These are phyloP conservation scores for Handroanthus guayacan DNA, from an alignment of 257 asterid species.

Conservation along the genomic window DNA sequence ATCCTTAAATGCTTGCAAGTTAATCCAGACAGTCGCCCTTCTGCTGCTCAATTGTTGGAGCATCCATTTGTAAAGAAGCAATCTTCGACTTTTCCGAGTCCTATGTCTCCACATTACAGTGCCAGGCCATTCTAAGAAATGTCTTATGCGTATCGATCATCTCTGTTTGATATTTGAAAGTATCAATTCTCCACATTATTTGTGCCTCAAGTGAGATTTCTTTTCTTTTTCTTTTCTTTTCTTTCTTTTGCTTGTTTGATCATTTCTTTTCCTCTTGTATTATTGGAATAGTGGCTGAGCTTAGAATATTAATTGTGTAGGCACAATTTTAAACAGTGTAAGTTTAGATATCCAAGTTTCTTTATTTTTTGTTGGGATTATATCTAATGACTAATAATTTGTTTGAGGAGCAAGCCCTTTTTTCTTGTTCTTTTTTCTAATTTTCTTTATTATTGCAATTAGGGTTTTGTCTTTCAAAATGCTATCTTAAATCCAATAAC, in stretches of 20 bases:
- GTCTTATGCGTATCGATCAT: background rate
- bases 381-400: too few species aligned
- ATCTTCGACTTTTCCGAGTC: slow-evolving; percentile 46
- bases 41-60: background rate
- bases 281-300: background rate
- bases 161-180: too few species aligned
- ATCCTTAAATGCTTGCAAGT: background rate
- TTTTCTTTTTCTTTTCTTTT: too few species aligned
- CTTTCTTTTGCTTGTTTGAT: slow-evolving; percentile 24
- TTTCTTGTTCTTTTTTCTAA: too few species aligned
- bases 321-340: slow-evolving; percentile 32
- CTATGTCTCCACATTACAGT: slow-evolving; percentile 53
- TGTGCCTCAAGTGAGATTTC: slow-evolving; percentile 16
- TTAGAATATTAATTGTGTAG: slow-evolving; percentile 29
- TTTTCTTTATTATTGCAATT: too few species aligned
- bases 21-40: background rate
- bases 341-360: too few species aligned
- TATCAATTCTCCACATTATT: background rate
- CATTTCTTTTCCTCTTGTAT: slow-evolving; percentile 5
- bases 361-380: too few species aligned
- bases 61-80: slow-evolving; percentile 43
- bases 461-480: too few species aligned
- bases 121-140: slow-evolving; percentile 30
- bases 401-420: too few species aligned
- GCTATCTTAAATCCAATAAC: too few species aligned